phyloP scores from a whole-genome alignment of 768 basidiomycete species.

The Omphalotus guepiniiformis region DNA sequence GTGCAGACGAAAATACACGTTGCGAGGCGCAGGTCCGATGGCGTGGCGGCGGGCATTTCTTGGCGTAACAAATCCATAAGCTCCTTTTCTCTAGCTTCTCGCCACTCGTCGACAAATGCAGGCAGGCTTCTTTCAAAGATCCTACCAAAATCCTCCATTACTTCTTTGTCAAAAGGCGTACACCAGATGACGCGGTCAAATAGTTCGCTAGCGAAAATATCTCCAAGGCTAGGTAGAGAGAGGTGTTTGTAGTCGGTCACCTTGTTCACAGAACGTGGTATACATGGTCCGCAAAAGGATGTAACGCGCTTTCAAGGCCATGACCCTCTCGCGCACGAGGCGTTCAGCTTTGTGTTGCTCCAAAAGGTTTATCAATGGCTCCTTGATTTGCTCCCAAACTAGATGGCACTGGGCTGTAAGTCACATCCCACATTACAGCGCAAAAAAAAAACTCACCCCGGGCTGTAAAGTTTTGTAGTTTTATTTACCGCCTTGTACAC shows the following conservation, averaged over 20 bases:
- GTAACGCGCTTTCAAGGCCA: neutral
- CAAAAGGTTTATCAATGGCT: neutral
- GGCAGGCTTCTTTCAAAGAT: neutral
- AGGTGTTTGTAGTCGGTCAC: neutral
- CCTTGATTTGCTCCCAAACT: constrained; percentile 3
- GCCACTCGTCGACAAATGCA: neutral
- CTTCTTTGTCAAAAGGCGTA: neutral
- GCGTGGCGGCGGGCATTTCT: neutral
- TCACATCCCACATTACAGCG: no score
- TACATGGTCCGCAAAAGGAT: neutral
- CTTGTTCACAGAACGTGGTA: neutral
- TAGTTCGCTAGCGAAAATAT: neutral
- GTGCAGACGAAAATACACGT: neutral
- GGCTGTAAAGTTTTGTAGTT: constrained; percentile 3
- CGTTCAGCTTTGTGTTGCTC: neutral
- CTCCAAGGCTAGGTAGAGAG: neutral
- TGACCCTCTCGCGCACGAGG: neutral
- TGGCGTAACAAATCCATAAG: neutral
- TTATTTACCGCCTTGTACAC: constrained; percentile 4
- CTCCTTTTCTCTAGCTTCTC: neutral
- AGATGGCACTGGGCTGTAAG: no score
- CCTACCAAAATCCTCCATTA: neutral
- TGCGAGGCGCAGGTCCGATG: neutral
- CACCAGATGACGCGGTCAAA: neutral
- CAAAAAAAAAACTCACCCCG: neutral